Evolutionary conservation across 306 rosid genomes (phyloP), one percentile per base, ranked within the genome.

Genomic region (cucumber (Cucumis sativus)): DNA sequence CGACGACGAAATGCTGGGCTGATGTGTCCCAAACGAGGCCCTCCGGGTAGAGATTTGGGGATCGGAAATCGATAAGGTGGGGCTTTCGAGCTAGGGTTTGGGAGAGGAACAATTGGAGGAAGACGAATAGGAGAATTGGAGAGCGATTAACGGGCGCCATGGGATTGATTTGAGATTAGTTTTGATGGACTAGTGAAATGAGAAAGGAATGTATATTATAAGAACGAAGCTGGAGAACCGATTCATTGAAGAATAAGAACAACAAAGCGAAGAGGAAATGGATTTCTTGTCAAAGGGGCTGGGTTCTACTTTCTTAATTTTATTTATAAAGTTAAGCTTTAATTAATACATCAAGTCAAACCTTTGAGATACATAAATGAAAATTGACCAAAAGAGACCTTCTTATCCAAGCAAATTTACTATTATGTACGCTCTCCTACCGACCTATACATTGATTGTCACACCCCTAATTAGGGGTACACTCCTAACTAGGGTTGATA

Each of bases 1-100:
- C 93, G 65, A 85, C 82, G 54, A 92, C 77, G 82, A 89, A 92
- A 86, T 87, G 95, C 40, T 90, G 96, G 17, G 77, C 88, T 0
- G 79, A 69, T 10, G 96, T 84, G 79, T 95, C 98, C 89, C 91
- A 95, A 0, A 89, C 76, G 14, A 95, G 62, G 76, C 87, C 91
- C 71, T 92, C 96, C 0, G 96, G 97, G 78, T 83, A 95, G 87
- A 95, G 96, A 77, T 87, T 87, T 0, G 84, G 94, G 64, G 85
- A 90, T 4, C 90, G 90, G 90, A 95, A 95, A 73, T 72, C 78
- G 89, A 95, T 90, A 69, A 80, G 49, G 76, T 90, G 97, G 78
- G 79, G 74, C 20, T 75, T 79, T 0, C 78, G 56, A 70, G 90
- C 92, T 40, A 86, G 66, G 51, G 80, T 25, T 51, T 66, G 56